Base-by-base conservation (phyloP, 495 filamentous ascomycete genomes). In the Penicillium tannophilum region DNA sequence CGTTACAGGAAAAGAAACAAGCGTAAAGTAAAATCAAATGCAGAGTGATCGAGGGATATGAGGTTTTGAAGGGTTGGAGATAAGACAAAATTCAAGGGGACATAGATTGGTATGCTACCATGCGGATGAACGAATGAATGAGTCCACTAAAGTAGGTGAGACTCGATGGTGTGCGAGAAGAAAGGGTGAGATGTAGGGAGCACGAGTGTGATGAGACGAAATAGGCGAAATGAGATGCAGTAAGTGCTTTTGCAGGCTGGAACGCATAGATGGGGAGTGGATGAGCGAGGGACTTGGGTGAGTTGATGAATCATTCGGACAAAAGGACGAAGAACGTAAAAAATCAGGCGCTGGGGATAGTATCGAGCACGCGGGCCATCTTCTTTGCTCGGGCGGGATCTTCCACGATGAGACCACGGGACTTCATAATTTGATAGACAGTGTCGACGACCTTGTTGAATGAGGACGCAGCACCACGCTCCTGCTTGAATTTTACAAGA, bases 401-500 rank as follows among this genome's bases (percentile, higher is more conserved):
- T 42, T 82, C 78, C n/a, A 94, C 82, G 20, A 94, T 74, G 50
- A 93, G 70, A 3, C 79, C 81, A 14, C 84, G 80, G 39, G 70
- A 71, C 61, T 70, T 72, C 62, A 93, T 84, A 8, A 88, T 77
- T 6, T 76, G 74, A 47, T 84, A 76, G 44, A 97, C 77, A 4
- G 86, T 84, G 33, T 90, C 89, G n/a, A 96, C 81, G 7, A 96
- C 88, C 62, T 85, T 85, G 64, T 89, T 79, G 75, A 98, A 95
- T 30, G 88, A 92, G 53, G 85, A 89, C 2, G 90, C 93, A 0
- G 93, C 91, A 17, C 94, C 94, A 46, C 86, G 84, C 65, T 93
- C 90, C 66, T 96, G 93, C 30, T 88, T 91, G 74, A 97, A 90
- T 16, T 90, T 86, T 24, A 88, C 90, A 44, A 97, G 83, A 70